These are phyloP conservation scores for Oryza meridionalis DNA, from an alignment of 176 grass and related monocot genomes.

Conservation along the genomic window DNA sequence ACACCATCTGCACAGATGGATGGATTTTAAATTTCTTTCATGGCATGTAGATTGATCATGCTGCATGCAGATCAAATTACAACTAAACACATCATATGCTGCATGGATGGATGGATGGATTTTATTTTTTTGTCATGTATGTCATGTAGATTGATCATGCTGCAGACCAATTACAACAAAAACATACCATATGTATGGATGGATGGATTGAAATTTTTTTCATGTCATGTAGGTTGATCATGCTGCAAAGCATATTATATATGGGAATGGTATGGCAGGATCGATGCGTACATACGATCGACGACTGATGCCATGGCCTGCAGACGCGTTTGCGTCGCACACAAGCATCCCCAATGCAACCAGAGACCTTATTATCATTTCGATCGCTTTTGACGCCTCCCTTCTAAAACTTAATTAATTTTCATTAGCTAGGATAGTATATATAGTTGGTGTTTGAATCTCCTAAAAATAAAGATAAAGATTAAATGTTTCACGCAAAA, in stretches of 20 bases:
- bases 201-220: too few species aligned
- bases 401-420: neutral
- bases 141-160: neutral
- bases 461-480: too few species aligned
- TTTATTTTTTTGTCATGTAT: too few species aligned
- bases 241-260: neutral
- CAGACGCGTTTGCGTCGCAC: neutral
- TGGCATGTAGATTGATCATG: neutral
- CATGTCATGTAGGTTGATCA: neutral
- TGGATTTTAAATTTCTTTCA: too few species aligned
- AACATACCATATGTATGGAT: too few species aligned
- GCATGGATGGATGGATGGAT: neutral
- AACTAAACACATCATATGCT: neutral
- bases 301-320: too few species aligned
- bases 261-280: neutral
- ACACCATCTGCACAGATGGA: neutral
- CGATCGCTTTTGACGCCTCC: neutral
- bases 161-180: too few species aligned
- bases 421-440: neutral
- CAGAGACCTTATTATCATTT: too few species aligned
- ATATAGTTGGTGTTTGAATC: too few species aligned
- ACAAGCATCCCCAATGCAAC: neutral
- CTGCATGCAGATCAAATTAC: neutral
- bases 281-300: constrained; percentile 5
- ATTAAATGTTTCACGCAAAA: too few species aligned